phyloP scores from a whole-genome alignment of 306 rosid genomes.

The Spatholobus suberectus region DNA sequence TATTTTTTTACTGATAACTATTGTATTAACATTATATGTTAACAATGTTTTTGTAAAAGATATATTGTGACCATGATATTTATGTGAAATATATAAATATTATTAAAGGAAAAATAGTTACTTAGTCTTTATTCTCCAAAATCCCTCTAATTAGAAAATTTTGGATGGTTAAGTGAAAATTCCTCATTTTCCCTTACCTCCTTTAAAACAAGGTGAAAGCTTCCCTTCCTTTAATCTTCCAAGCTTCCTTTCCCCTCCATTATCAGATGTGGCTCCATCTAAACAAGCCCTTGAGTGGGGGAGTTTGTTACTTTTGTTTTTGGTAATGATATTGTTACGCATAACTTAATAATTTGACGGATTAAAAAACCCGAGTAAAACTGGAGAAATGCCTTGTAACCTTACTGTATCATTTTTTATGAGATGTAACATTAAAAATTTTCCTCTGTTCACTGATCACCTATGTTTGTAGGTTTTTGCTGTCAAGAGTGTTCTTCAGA shows the following conservation, averaged over 20 bases:
- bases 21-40: background rate
- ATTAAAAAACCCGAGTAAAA: background rate
- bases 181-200: background rate
- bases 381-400: background rate
- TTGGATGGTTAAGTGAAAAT: constrained; percentile 6
- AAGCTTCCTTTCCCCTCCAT: background rate
- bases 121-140: background rate
- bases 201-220: background rate
- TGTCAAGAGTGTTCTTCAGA: constrained; percentile 97
- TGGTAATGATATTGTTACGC: background rate
- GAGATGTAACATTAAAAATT: background rate
- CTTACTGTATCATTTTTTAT: background rate
- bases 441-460: background rate
- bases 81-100: background rate
- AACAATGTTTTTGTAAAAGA: background rate
- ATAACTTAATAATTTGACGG: background rate
- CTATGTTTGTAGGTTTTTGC: constrained; percentile 78
- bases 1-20: background rate
- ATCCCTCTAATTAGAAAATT: background rate
- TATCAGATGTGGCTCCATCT: background rate
- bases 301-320: background rate
- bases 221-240: background rate
- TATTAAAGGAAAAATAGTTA: background rate
- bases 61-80: background rate
- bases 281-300: background rate